phyloP scores from a whole-genome alignment of 257 asterid species.

The Ehretia macrophylla region DNA sequence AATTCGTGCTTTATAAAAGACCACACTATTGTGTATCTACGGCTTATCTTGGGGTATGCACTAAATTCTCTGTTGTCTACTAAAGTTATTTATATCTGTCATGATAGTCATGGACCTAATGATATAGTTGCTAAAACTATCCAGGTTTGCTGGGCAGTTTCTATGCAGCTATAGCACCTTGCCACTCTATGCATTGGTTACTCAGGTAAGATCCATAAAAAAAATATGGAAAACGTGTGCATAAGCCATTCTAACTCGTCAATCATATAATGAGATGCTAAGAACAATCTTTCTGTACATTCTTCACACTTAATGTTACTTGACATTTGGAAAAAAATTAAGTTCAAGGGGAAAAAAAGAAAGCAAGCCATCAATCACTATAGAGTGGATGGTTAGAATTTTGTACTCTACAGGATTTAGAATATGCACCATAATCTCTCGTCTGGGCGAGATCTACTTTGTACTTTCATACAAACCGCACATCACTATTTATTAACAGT shows the following conservation, averaged over 20 bases:
- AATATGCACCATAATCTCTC: too few species aligned
- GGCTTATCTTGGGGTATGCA: slow-evolving; percentile 79
- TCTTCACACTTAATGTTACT: neutral
- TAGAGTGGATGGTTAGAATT: too few species aligned
- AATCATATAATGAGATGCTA: too few species aligned
- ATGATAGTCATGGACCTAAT: slow-evolving; percentile 4
- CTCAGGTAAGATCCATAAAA: slow-evolving; percentile 55
- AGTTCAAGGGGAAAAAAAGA: too few species aligned
- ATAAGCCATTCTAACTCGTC: too few species aligned
- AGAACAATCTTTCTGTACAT: too few species aligned
- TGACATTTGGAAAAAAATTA: too few species aligned
- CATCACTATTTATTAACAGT: too few species aligned
- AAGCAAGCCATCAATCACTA: too few species aligned
- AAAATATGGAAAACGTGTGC: neutral
- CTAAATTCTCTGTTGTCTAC: neutral
- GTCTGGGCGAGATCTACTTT: too few species aligned
- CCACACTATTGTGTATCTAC: slow-evolving; percentile 75
- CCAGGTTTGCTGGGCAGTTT: slow-evolving; percentile 79
- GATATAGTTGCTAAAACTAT: neutral
- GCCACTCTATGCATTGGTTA: slow-evolving; percentile 85
- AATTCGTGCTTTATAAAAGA: slow-evolving; percentile 82
- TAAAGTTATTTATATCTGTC: neutral
- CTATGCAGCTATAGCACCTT: slow-evolving; percentile 93
- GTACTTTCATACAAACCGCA: too few species aligned
- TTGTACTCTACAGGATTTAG: too few species aligned